Evolutionary conservation across 1,284 basidiomycete genomes (phyloP).

Genomic region (Neonothopanus nambi): DNA sequence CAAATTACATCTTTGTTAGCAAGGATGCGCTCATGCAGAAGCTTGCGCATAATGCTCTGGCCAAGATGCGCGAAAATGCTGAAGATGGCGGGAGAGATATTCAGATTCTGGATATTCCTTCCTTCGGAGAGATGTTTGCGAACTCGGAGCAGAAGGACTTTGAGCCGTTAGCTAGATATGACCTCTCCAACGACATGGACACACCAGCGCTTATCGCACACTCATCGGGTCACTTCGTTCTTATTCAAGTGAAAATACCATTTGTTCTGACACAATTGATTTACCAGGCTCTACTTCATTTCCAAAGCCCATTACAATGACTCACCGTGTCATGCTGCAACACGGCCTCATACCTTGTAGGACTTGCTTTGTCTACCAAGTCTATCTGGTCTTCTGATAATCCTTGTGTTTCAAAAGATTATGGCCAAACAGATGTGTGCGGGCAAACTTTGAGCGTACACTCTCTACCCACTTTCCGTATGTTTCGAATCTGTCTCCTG

Average conservation of each 20-base stretch:
- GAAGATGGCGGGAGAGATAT: not conserved
- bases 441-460: constrained; percentile 21
- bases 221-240: not conserved
- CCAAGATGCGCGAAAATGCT: not conserved
- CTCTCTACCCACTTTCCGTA: constrained; percentile 22
- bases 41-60: constrained; percentile 15
- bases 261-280: too few relatives aligned
- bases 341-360: not conserved
- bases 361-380: not conserved
- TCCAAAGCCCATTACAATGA: constrained; percentile 13
- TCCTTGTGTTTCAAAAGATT: constrained; percentile 6
- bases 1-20: constrained; percentile 16
- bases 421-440: constrained; percentile 11
- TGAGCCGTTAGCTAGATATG: not conserved
- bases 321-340: constrained; percentile 1
- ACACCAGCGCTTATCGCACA: not conserved
- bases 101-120: not conserved
- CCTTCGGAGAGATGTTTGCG: not conserved
- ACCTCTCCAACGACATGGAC: not conserved
- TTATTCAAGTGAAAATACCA: too few relatives aligned
- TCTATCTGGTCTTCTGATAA: too few relatives aligned
- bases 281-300: constrained; percentile 12
- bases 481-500: constrained; percentile 14
- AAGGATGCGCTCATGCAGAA: constrained; percentile 20
- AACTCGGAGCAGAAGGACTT: not conserved